Conservation (phyloP, 306 rosid species). For the Glycine latifolia region DNA sequence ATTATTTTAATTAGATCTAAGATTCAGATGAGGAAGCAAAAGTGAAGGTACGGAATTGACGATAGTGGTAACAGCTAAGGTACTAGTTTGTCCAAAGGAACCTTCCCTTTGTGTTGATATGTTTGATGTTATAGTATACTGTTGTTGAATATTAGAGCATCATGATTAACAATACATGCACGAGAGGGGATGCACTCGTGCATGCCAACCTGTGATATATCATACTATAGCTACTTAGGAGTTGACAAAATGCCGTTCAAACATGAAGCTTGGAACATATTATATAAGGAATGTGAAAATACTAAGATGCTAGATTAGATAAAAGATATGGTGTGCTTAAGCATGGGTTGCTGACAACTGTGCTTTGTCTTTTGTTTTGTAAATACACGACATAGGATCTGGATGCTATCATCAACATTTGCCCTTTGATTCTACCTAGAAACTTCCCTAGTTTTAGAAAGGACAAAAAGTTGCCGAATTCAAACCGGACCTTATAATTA, state of each 20-base stretch:
- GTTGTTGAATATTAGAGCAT: conserved; percentile 36
- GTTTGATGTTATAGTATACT: conserved; percentile 24
- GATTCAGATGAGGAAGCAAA: conserved; percentile 52
- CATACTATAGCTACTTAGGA: not conserved
- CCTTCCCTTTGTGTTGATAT: conserved; percentile 47
- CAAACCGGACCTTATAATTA: conserved; percentile 15
- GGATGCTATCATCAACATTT: conserved; percentile 27
- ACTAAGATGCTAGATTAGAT: not conserved
- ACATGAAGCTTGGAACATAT: not conserved
- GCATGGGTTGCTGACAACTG: too few relatives aligned
- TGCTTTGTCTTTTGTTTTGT: too few relatives aligned
- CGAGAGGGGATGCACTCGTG: conserved; percentile 42
- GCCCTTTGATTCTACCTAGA: conserved; percentile 32
- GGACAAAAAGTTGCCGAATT: conserved; percentile 36
- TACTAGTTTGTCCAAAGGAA: conserved; percentile 53
- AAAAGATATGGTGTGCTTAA: not conserved
- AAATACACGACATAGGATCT: conserved; percentile 28
- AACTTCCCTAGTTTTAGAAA: conserved; percentile 39
- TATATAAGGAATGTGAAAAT: conserved; percentile 23
- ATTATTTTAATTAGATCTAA: conserved; percentile 48
- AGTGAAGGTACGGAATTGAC: conserved; percentile 56
- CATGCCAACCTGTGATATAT: conserved; percentile 48
- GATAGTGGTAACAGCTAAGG: conserved; percentile 55
- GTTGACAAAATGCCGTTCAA: conserved; percentile 31
- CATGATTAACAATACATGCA: conserved; percentile 32